phyloP scores from a whole-genome alignment of 768 basidiomycete genomes.

The Kwoniella bestiolae region DNA sequence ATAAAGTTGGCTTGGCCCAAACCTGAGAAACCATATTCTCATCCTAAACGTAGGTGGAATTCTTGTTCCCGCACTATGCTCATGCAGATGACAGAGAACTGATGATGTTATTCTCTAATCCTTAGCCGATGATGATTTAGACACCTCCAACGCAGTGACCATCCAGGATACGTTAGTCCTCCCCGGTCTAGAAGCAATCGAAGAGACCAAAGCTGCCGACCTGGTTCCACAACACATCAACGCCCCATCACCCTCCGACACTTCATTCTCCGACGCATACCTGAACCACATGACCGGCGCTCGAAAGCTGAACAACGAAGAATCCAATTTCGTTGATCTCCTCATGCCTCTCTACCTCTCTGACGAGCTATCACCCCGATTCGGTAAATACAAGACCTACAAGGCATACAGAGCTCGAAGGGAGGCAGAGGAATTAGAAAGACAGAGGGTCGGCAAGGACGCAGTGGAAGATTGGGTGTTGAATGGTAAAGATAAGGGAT shows the following conservation, averaged over 20 bases:
- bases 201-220: slow-evolving; percentile 20
- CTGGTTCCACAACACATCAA: slow-evolving; percentile 24
- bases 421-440: slow-evolving; percentile 30
- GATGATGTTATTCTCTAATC: no score
- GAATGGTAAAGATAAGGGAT: slow-evolving; percentile 41
- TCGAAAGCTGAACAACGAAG: slow-evolving; percentile 5
- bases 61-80: not conserved
- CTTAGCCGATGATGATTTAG: slow-evolving; percentile 21
- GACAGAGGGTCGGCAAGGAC: slow-evolving; percentile 24
- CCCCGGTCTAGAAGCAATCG: slow-evolving; percentile 6
- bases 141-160: slow-evolving; percentile 23
- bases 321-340: slow-evolving; percentile 32
- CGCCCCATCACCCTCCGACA: slow-evolving; percentile 21
- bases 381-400: slow-evolving; percentile 46
- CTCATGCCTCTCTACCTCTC: slow-evolving; percentile 53
- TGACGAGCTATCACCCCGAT: slow-evolving; percentile 54
- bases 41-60: slow-evolving; percentile 14
- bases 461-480: slow-evolving; percentile 46
- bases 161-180: slow-evolving; percentile 14
- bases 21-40: slow-evolving; percentile 19
- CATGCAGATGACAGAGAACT: no score
- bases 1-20: slow-evolving; percentile 45
- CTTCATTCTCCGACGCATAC: slow-evolving; percentile 31
- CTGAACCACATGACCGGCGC: slow-evolving; percentile 12
- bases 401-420: slow-evolving; percentile 42